Conservation (phyloP, 805 yeast genomes). For the Myxozyma kluyveri region DNA sequence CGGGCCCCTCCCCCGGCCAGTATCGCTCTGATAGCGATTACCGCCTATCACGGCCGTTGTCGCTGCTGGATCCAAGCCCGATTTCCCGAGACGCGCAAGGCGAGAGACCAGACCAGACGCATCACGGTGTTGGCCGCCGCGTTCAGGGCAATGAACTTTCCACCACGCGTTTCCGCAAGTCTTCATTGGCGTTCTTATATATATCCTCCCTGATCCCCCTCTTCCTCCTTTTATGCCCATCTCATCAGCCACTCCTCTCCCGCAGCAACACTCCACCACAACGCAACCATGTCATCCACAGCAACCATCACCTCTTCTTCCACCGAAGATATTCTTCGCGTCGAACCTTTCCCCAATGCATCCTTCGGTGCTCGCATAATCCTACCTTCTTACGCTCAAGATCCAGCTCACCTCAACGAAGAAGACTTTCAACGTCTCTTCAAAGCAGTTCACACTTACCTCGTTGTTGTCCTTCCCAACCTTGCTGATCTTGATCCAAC, state of each 20-base stretch:
- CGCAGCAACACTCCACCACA: background rate
- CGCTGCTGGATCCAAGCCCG: background rate
- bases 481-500: constrained; percentile 67
- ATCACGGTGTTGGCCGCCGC: too few species aligned
- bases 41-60: too few species aligned
- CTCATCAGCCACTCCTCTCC: background rate
- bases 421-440: constrained; percentile 61
- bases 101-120: too few species aligned
- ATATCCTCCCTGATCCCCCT: background rate
- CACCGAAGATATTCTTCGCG: constrained; percentile 25
- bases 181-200: background rate
- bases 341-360: constrained; percentile 49
- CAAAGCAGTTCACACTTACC: constrained; percentile 62
- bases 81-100: too few species aligned
- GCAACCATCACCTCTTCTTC: constrained; percentile 15
- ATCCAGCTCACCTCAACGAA: constrained; percentile 66
- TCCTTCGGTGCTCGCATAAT: constrained; percentile 69
- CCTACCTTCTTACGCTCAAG: constrained; percentile 67
- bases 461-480: constrained; percentile 71
- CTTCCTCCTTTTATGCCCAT: background rate
- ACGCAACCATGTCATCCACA: constrained; percentile 20
- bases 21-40: too few species aligned
- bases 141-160: background rate
- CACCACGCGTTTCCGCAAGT: background rate
- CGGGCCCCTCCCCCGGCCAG: too few species aligned